These are phyloP conservation scores for Trypanosoma vivax DNA, from an alignment of 208 protist species.

Conservation along the genomic window DNA sequence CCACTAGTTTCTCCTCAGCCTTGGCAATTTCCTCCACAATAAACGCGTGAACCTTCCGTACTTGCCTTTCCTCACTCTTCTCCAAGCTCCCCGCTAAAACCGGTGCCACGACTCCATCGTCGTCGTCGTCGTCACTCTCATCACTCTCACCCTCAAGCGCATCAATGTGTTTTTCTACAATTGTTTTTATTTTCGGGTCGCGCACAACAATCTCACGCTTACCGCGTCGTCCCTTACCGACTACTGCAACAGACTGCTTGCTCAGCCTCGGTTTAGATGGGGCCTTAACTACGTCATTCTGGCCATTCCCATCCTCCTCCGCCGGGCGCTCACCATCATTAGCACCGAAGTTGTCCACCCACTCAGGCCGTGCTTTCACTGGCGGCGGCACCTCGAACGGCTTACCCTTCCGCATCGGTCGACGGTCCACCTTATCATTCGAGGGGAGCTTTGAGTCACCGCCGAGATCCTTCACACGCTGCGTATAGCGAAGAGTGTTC, in stretches of 20 bases:
- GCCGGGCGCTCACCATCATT: neutral
- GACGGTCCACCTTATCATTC: conserved; percentile 13
- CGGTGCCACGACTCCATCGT: conserved; percentile 19
- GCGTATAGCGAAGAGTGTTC: conserved; percentile 98
- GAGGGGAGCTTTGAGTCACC: conserved; percentile 18
- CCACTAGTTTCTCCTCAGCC: conserved; percentile 92
- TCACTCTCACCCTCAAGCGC: conserved; percentile 50
- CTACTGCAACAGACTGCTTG: conserved; percentile 2
- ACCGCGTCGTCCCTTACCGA: conserved; percentile 17
- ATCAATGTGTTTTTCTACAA: conserved; percentile 79
- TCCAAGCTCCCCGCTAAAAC: conserved; percentile 17
- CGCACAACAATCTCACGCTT: conserved; percentile 35
- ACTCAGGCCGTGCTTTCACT: conserved; percentile 54
- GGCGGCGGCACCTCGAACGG: conserved; percentile 38
- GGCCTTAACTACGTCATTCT: conserved; percentile 6
- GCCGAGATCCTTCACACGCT: conserved; percentile 93
- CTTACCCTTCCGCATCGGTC: conserved; percentile 17
- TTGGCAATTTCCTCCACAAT: conserved; percentile 90
- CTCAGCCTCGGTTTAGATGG: conserved; percentile 13
- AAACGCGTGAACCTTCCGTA: conserved; percentile 84
- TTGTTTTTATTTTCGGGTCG: conserved; percentile 86
- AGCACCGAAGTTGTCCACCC: conserved; percentile 67
- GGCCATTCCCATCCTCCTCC: conserved; percentile 22
- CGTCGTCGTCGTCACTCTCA: conserved; percentile 58
- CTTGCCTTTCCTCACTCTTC: conserved; percentile 71